Base-by-base conservation (phyloP, 139 green algal species). In the Marvania coccoides region DNA sequence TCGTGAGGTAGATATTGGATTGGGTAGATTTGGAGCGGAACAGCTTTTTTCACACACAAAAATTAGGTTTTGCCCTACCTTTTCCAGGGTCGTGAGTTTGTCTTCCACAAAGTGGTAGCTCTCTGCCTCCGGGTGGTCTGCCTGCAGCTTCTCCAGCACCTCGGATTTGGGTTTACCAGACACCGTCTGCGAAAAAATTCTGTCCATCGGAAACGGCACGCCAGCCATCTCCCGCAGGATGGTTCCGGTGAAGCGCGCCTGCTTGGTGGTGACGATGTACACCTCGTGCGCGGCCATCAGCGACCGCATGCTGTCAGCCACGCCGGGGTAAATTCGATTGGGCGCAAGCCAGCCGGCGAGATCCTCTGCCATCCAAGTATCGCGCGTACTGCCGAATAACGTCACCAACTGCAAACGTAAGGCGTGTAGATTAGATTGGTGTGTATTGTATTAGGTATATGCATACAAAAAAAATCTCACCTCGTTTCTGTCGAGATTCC, bases 261-360 rank as follows among this genome's bases (percentile, higher is more conserved):
- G 80, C 75, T 99, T 99, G 24, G 95, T 99, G 28, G 95, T 99
- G 9, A 99, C 95, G 57, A 99, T 96, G 80, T 95, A 99, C 6
- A 95, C 68, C 47, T 95, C 75, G 36, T 87, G 58, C 9, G 71
- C 26, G 7, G 60, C 58, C 60, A 91, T 64, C 2, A 88, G 72
- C 2, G 36, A 46, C 23, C 51, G 53, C 53, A 97, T 53, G 3
- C 88, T 77, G 2, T 88, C 83, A 1, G 86, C 74, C 30, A 96
- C 79, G 3, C 88, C 90, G 1, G 70, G 61, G 69, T 98, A 99
- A 54, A 99, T 91, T 26, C 77, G 67, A 81, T 99, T 99, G 38
- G 89, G 81, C 9, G 75, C 84, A 47, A 99, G 76, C 95, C 95
- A 99, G 61, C 80, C 81, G 2, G 83, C 35, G 14, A 98, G 65